Conservation (phyloP, 208 protist genomes). For the Tetramitus jugosus region DNA sequence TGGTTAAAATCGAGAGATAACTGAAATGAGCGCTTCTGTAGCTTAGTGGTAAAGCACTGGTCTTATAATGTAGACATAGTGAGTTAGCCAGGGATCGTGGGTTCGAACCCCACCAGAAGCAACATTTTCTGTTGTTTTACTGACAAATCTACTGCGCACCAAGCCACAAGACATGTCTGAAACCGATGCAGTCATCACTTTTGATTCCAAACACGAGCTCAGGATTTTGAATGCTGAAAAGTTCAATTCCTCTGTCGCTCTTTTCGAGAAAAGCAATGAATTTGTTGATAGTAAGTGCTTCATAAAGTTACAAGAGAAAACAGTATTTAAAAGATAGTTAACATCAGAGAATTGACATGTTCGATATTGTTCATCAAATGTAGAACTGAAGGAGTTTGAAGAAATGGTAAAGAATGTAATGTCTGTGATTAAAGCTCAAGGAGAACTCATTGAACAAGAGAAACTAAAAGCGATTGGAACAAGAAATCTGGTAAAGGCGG, state of each 20-base stretch:
- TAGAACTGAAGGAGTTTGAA: slow-evolving; percentile 11
- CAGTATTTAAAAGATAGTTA: neutral
- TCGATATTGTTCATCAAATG: neutral
- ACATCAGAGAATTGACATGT: neutral
- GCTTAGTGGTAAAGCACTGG: too few relatives aligned
- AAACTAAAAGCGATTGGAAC: slow-evolving; percentile 19
- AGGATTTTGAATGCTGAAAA: slow-evolving; percentile 3
- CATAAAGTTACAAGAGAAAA: too few relatives aligned
- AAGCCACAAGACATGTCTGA: too few relatives aligned
- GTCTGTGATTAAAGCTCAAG: neutral
- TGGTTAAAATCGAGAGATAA: too few relatives aligned
- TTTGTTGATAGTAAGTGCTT: neutral
- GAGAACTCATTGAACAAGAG: slow-evolving; percentile 19
- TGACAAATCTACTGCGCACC: too few relatives aligned
- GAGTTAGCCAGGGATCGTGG: too few relatives aligned
- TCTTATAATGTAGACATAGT: too few relatives aligned
- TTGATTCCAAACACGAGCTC: neutral
- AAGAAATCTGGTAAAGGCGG: slow-evolving; percentile 11
- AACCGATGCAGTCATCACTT: neutral
- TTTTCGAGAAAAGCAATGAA: neutral
- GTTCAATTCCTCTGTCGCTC: neutral
- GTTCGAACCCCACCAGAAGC: too few relatives aligned
- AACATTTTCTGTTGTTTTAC: too few relatives aligned
- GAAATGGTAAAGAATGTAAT: neutral
- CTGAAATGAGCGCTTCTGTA: too few relatives aligned